phyloP scores from a whole-genome alignment of 2,329 filamentous ascomycete genomes.

The Sporothrix pseudoabietina region DNA sequence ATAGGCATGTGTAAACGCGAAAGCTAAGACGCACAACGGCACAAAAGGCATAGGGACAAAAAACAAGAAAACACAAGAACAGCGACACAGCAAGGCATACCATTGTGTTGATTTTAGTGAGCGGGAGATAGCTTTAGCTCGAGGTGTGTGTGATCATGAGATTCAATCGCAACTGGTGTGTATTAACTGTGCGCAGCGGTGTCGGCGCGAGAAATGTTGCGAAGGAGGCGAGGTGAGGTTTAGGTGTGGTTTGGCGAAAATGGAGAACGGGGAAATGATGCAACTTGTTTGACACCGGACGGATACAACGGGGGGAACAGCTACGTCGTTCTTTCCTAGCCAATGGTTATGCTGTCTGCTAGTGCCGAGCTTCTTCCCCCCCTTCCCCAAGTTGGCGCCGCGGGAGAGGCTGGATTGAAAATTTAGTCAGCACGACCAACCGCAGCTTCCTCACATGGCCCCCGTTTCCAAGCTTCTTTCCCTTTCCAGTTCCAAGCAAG shows the following conservation, averaged over 20 bases:
- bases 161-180: not conserved
- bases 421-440: conserved; percentile 8
- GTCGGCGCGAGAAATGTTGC: conserved; percentile 18
- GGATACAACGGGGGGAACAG: not conserved
- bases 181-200: conserved; percentile 11
- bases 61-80: not conserved
- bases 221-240: not conserved
- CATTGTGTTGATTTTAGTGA: conserved; percentile 17
- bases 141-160: conserved; percentile 11
- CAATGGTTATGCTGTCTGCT: conserved; percentile 12
- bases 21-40: not conserved
- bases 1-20: not conserved
- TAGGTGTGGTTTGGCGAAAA: not conserved
- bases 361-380: conserved; percentile 2
- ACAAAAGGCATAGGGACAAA: not conserved
- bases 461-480: not conserved
- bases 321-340: conserved; percentile 3
- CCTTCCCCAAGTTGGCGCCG: not conserved
- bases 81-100: not conserved
- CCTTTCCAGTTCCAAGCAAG: not conserved
- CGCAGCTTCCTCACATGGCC: conserved; percentile 7
- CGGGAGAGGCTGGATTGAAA: conserved; percentile 16
- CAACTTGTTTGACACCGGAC: not conserved
- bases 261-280: conserved; percentile 8
- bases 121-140: conserved; percentile 14